Evolutionary conservation across 305 asterid genomes (phyloP), one percentile per base, ranked within the genome.

Genomic region (Fraxinus latifolia): DNA sequence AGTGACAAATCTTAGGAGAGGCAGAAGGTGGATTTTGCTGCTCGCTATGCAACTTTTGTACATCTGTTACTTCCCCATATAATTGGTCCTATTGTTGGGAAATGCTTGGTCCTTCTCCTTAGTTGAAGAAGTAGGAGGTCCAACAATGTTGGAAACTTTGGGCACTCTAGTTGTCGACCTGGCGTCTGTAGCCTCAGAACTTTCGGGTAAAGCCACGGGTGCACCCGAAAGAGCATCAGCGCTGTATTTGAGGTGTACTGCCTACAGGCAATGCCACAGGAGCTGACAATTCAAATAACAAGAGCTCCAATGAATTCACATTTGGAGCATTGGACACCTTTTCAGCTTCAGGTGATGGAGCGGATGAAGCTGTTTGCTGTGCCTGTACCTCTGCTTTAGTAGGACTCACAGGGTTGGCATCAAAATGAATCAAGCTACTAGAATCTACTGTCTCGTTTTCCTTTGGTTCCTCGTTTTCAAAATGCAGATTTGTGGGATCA

Each of bases 401-500:
- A 27, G 60, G 36, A 82, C 92, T 81, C 89, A 84, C 93, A 67
- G 90, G 78, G 17, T 78, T 74, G 47, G 78, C 83, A 37, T 88
- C 95, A 60, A 87, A 94, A 82, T 93, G 97, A 29, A 93, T 92
- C 91, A 94, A 90, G 91, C 87, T 92, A 60, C 55, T 77, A 17
- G 85, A n/a, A 42, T 72, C 85, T 55, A 76, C 83, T 0, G 78
- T 47, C 77, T 83, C 81, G 27, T 82, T 74, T 84, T 86, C 85
- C 77, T 81, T 87, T 79, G 76, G 76, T 11, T 80, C 81, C 76
- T 34, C 85, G 23, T 70, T 85, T 33, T 81, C 17, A 5, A 84
- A 65, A 17, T 70, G 85, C 68, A 77, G 74, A 74, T 25, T 81
- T 31, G 81, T 60, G 68, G 88, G 83, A 74, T 76, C 82, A 17